Percentiles rank a stretch among this genome's conserved stretches.
Evolutionary conservation across 2,329 filamentous ascomycete species (phyloP).

Genomic region (Fusarium napiforme): DNA sequence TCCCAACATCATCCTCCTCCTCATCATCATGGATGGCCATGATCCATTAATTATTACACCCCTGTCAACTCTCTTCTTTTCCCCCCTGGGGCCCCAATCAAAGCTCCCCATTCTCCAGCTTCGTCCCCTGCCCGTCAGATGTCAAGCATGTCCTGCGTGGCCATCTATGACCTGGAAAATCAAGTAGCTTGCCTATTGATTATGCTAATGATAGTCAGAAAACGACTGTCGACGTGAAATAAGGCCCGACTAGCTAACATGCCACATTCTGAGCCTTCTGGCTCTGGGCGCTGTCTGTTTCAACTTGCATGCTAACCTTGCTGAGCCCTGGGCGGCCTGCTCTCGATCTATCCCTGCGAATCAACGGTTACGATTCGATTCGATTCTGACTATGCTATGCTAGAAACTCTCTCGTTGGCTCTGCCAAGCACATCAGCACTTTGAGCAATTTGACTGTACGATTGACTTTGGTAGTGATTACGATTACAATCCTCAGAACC

Average conservation of each 20-base stretch:
- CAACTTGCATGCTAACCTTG: background rate
- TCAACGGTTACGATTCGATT: conserved; percentile 16
- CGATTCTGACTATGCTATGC: background rate
- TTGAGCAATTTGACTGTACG: background rate
- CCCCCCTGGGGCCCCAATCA: conserved; percentile 32
- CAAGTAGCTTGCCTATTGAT: conserved; percentile 23
- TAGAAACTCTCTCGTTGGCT: background rate
- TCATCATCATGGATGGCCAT: background rate
- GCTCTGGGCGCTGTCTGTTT: conserved; percentile 2
- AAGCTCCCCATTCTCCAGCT: conserved; percentile 30
- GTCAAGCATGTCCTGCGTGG: conserved; percentile 29
- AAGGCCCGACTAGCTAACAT: conserved; percentile 41
- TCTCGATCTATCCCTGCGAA: conserved; percentile 23
- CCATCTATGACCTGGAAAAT: conserved; percentile 4
- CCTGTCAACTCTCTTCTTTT: background rate
- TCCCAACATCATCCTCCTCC: background rate
- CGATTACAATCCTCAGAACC: background rate
- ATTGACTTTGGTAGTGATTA: conserved; percentile 16
- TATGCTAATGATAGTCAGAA: conserved; percentile 5
- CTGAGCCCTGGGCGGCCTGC: background rate
- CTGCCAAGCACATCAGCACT: background rate
- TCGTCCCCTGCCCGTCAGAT: conserved; percentile 33
- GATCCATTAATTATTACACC: background rate
- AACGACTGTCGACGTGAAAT: conserved; percentile 26
- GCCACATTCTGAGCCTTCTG: conserved; percentile 13